Conservation (phyloP, 352 stramenopile genomes). For the Pythium utonaiense region DNA sequence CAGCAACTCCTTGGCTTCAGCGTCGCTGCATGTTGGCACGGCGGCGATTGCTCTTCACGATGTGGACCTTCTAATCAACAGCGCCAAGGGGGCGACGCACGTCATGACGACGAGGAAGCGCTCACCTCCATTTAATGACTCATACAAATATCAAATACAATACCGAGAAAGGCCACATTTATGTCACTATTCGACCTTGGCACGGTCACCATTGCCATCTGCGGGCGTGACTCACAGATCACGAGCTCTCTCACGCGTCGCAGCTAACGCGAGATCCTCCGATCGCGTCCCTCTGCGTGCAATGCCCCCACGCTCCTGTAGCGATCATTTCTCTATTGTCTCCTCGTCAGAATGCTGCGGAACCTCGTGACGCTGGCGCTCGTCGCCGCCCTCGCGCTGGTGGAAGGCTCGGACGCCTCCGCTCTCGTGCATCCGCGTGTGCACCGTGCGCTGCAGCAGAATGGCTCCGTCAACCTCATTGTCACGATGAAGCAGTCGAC, state of each 20-base stretch:
- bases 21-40: no score
- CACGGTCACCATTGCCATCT: not conserved
- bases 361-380: conserved; percentile 11
- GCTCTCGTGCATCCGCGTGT: conserved; percentile 11
- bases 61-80: not conserved
- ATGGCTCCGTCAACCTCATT: conserved; percentile 11
- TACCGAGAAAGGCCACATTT: not conserved
- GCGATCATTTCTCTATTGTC: not conserved
- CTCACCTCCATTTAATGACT: no score
- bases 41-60: not conserved
- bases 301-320: not conserved
- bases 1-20: not conserved
- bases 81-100: no score
- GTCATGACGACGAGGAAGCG: conserved; percentile 1
- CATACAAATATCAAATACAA: not conserved
- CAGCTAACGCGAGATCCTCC: not conserved
- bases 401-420: not conserved
- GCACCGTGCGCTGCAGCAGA: conserved; percentile 6
- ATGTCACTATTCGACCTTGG: not conserved
- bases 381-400: not conserved
- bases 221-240: not conserved
- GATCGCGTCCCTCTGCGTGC: not conserved
- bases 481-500: conserved; percentile 12
- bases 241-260: not conserved
- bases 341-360: not conserved